Evolutionary conservation across 2,329 filamentous ascomycete genomes (phyloP).

Genomic region (Fusarium marasasianum): DNA sequence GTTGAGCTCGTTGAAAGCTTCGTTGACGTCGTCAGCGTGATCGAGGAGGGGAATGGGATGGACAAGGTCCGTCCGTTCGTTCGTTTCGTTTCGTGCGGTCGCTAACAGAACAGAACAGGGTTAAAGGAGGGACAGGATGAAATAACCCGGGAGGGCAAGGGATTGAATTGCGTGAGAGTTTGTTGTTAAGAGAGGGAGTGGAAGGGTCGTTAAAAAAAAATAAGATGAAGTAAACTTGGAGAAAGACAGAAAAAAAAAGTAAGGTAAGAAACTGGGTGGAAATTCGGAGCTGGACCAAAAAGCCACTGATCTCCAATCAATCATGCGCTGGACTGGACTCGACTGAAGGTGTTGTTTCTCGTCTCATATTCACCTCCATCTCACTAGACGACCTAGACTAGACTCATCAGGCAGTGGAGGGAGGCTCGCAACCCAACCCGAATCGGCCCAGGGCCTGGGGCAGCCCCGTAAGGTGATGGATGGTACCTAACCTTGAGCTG

Average conservation of each 20-base stretch:
- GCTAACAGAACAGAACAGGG: conserved; percentile 21
- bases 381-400: neutral
- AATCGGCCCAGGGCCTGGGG: conserved; percentile 1
- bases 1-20: conserved; percentile 17
- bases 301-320: conserved; percentile 35
- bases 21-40: conserved; percentile 29
- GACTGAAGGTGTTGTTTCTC: conserved; percentile 32
- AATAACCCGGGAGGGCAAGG: conserved; percentile 18
- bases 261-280: conserved; percentile 22
- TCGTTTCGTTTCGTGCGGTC: conserved; percentile 36
- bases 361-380: neutral
- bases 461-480: conserved; percentile 9
- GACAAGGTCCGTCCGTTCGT: conserved; percentile 12
- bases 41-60: conserved; percentile 22
- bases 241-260: neutral
- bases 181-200: conserved; percentile 9
- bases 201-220: neutral
- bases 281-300: conserved; percentile 29
- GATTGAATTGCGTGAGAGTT: conserved; percentile 12
- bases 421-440: conserved; percentile 25
- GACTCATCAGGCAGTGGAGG: neutral
- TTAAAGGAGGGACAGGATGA: conserved; percentile 30
- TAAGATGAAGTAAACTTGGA: neutral
- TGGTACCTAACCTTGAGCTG: neutral
- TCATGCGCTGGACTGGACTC: conserved; percentile 20